Percentiles rank a stretch among this genome's conserved stretches.
Conservation (phyloP, 495 filamentous ascomycete species). For the Venustampulla echinocandica region DNA sequence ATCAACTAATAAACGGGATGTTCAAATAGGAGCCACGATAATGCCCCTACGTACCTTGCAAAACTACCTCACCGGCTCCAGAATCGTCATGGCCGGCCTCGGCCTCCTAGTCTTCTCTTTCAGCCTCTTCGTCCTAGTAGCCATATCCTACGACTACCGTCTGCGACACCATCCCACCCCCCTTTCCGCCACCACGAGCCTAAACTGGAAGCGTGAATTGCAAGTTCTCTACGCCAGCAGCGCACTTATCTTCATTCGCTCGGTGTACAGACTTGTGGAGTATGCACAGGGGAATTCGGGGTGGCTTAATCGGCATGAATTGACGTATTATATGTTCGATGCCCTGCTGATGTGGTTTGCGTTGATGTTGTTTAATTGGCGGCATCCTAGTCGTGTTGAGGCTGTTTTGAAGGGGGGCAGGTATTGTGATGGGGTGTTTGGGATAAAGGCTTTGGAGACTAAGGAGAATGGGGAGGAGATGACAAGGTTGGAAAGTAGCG, state of each 20-base stretch:
- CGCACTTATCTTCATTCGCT: slow-evolving; percentile 50
- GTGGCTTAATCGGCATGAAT: slow-evolving; percentile 43
- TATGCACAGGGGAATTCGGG: slow-evolving; percentile 45
- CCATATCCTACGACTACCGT: slow-evolving; percentile 29
- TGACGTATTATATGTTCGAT: slow-evolving; percentile 57
- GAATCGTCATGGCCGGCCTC: slow-evolving; percentile 4
- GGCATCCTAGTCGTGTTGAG: slow-evolving; percentile 51
- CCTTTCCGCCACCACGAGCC: neutral
- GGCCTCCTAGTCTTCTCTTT: slow-evolving; percentile 16
- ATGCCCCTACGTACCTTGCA: neutral
- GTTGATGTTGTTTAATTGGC: slow-evolving; percentile 38
- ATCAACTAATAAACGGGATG: slow-evolving; percentile 22
- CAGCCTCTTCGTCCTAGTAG: slow-evolving; percentile 35
- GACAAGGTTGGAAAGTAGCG: too few species aligned
- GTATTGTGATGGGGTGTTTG: neutral
- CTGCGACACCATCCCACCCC: slow-evolving; percentile 13
- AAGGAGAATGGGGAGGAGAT: too few species aligned
- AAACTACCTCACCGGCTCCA: slow-evolving; percentile 2
- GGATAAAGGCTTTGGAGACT: neutral
- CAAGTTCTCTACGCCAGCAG: slow-evolving; percentile 42
- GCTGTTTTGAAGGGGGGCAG: neutral
- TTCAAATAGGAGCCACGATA: neutral
- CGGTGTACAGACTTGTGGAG: slow-evolving; percentile 53
- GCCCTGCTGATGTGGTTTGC: slow-evolving; percentile 46
- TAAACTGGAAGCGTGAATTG: slow-evolving; percentile 44